Evolutionary conservation across 495 filamentous ascomycete genomes (phyloP).

Genomic region (Hypoxylon rickii): DNA sequence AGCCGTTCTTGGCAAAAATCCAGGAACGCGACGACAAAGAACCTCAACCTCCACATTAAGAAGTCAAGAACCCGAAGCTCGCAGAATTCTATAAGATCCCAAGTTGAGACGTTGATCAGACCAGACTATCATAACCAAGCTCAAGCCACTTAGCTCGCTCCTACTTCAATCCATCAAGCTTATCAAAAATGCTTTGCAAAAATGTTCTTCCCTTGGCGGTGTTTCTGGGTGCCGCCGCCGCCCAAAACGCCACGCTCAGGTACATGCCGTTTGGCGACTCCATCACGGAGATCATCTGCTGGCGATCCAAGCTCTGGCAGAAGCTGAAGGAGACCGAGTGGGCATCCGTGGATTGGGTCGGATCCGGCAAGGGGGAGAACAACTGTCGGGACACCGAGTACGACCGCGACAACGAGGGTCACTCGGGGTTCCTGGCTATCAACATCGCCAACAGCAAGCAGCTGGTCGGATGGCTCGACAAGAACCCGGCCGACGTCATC

Average conservation of each 20-base stretch:
- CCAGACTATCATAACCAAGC: not conserved
- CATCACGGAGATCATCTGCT: slow-evolving; percentile 58
- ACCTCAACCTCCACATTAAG: not conserved
- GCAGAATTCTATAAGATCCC: slow-evolving; percentile 15
- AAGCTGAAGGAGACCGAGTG: slow-evolving; percentile 49
- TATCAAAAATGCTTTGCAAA: slow-evolving; percentile 29
- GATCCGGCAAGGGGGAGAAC: slow-evolving; percentile 45
- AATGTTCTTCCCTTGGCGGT: slow-evolving; percentile 28
- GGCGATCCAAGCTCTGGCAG: slow-evolving; percentile 51
- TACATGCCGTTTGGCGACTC: slow-evolving; percentile 59
- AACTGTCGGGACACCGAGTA: slow-evolving; percentile 46
- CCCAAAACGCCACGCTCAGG: slow-evolving; percentile 39
- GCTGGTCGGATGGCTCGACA: slow-evolving; percentile 54
- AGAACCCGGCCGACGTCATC: slow-evolving; percentile 54
- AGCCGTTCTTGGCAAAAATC: slow-evolving; percentile 17
- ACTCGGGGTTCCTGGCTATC: slow-evolving; percentile 56
- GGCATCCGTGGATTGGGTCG: slow-evolving; percentile 53
- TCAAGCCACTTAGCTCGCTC: not conserved
- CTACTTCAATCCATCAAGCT: not conserved
- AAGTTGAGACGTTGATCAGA: not conserved
- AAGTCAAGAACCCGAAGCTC: not conserved
- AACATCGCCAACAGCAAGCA: slow-evolving; percentile 54
- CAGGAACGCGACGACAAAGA: not conserved
- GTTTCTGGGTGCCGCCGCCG: slow-evolving; percentile 29
- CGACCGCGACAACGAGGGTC: slow-evolving; percentile 58